Base-by-base conservation (phyloP, 306 rosid genomes). In the Calophaca sinica region DNA sequence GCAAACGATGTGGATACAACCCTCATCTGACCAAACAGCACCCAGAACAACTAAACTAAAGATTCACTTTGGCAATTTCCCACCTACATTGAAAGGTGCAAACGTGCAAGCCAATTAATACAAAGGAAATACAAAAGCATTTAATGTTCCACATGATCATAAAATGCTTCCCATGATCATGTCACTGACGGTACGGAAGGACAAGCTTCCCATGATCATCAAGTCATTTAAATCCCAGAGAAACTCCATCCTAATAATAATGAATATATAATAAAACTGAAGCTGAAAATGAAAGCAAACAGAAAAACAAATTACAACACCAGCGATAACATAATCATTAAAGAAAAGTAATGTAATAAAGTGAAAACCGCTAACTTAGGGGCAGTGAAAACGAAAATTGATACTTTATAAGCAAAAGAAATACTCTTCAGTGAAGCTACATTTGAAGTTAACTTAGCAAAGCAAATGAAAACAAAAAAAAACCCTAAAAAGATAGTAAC, bases 401-500 rank as follows among this genome's bases (percentile, higher is more conserved):
- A 29, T 44, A 50, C 69, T 55, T 32, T 2, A 38, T n/a, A 58
- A 64, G 41, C 52, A 65, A 14, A 52, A 41, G 7, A 39, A 38
- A 9, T 26, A 53, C 39, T 67, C 33, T 42, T 28, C 4, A 33
- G 49, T 31, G 41, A 36, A 73, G 46, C n/a, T 28, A 45, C 0
- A 14, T 14, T 14, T 14, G 29, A 5, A 38, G 49, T 9, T 2
- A 33, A 36, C 4, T 49, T 49, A 49, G 7, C 54, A 49, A n/a
- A 49, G 26, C 54, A 13, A 49, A 38, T 2, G 52, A 32, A 45
- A 9, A 20, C 0, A 75, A n/a, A 10, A 57, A 13, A 9, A 79
- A 85, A 78, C 73, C 81, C 88, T 60, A 79, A 62, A 70, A 35
- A 62, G 7, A 3, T 9, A 11, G 53, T 14, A 6, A 41, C 39